Evolutionary conservation across 2,329 filamentous ascomycete genomes (phyloP), one percentile per base, ranked within the genome.

Genomic region (Cadophora luteo-olivacea): DNA sequence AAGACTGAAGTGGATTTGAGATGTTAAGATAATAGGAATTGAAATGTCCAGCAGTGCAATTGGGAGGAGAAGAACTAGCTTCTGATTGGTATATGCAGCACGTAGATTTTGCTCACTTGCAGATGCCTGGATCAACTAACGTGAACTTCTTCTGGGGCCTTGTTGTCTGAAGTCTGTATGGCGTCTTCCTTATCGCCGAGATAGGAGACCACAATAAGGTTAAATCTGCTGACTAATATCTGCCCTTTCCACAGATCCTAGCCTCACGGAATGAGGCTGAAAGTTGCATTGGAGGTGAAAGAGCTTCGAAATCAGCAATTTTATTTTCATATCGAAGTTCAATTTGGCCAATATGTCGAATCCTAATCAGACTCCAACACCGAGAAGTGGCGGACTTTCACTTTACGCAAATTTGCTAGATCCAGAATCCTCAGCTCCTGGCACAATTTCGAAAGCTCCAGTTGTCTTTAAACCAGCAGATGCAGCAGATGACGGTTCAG

Each of bases 331-430:
- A 29, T 41, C 9, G 11, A 4, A 61, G 19, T 14, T 3, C 25
- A 5, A 12, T 25, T 24, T n/a, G 29, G n/a, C 52, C 24, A 65
- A 33, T 11, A 78, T 78, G 77, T 75, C 77, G 45, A 75, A 76
- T 72, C 62, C 72, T 61, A 73, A 70, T 52, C 61, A 69, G 16
- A 55, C 68, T 29, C 70, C 71, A 51, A 67, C 80, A 14, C 77
- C 79, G 58, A 80, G 82, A 67, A 22, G 33, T 14, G 81, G 83
- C 67, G 85, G 85, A 67, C 83, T 93, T 73, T 94, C 92, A 22
- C 87, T 97, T 5, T 97, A 97, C 78, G 94, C 92, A 65, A 92
- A 97, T 79, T 86, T 97, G 54, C 87, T 96, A 71, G 91, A 93
- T 75, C 74, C 77, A 4, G 94, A 74, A 88, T 91, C 74, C 16